Conservation (phyloP, 805 yeast genomes). For the Torulaspora franciscae region DNA sequence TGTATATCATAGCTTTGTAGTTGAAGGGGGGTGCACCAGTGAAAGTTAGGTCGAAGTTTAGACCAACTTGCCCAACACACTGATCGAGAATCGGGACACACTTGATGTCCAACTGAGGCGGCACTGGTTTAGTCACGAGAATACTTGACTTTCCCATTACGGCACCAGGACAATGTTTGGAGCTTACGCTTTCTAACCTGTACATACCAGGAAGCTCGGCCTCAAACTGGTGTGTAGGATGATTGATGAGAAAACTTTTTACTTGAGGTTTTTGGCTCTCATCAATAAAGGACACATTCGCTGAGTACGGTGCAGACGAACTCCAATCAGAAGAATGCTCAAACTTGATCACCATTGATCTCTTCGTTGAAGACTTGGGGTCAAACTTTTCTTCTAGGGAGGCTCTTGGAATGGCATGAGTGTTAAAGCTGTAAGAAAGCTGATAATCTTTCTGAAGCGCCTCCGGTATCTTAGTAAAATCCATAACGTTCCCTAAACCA, state of each 20-base stretch:
- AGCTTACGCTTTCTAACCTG: conserved; percentile 47
- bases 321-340: conserved; percentile 28
- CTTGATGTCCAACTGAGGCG: conserved; percentile 43
- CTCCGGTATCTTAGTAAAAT: conserved; percentile 36
- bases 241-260: conserved; percentile 28
- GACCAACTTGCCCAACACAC: conserved; percentile 91
- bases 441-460: conserved; percentile 32
- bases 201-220: conserved; percentile 65
- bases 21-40: conserved; percentile 81
- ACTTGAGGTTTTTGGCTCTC: conserved; percentile 21
- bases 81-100: conserved; percentile 62
- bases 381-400: conserved; percentile 41
- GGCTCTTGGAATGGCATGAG: conserved; percentile 53
- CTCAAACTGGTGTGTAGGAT: conserved; percentile 32
- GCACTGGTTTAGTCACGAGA: conserved; percentile 53
- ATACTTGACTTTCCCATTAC: conserved; percentile 53
- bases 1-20: conserved; percentile 57
- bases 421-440: conserved; percentile 43
- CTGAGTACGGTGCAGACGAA: conserved; percentile 35
- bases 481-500: conserved; percentile 59
- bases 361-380: conserved; percentile 37
- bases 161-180: conserved; percentile 63
- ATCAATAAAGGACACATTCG: conserved; percentile 33
- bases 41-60: conserved; percentile 61
- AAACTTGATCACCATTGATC: conserved; percentile 34